These are phyloP conservation scores for Colletotrichum cereale DNA, from an alignment of 2,329 filamentous ascomycete species.

Conservation along the genomic window DNA sequence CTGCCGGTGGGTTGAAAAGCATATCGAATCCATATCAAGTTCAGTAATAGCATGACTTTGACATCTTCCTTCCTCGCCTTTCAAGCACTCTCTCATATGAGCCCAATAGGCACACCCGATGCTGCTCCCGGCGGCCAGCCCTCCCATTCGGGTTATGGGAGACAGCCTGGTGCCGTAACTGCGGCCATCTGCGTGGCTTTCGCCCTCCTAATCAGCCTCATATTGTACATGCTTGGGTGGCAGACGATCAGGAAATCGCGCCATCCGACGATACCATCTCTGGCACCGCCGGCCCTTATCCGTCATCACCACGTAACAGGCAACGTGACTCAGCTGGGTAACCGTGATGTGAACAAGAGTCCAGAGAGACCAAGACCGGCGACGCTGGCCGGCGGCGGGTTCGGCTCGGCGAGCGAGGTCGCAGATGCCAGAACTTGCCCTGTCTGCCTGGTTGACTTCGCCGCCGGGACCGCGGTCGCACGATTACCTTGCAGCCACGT, in stretches of 20 bases:
- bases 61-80: neutral
- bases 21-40: neutral
- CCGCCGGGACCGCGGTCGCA: neutral
- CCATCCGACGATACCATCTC: neutral
- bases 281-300: too few species aligned
- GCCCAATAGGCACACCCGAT: neutral
- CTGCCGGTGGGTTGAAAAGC: neutral
- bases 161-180: constrained; percentile 2
- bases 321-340: too few species aligned
- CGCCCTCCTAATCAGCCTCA: constrained; percentile 14
- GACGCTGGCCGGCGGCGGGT: neutral
- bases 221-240: constrained; percentile 19
- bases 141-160: neutral
- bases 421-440: neutral
- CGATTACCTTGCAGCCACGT: constrained; percentile 17
- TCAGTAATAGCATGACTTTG: neutral
- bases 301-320: neutral
- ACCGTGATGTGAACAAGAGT: neutral
- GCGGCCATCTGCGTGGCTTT: constrained; percentile 25
- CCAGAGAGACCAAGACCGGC: neutral
- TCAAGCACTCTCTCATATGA: constrained; percentile 14
- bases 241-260: neutral
- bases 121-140: neutral
- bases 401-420: neutral
- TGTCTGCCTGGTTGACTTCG: constrained; percentile 25